phyloP scores from a whole-genome alignment of 75 land plant species.

The Pseudotsuga menziesii region DNA sequence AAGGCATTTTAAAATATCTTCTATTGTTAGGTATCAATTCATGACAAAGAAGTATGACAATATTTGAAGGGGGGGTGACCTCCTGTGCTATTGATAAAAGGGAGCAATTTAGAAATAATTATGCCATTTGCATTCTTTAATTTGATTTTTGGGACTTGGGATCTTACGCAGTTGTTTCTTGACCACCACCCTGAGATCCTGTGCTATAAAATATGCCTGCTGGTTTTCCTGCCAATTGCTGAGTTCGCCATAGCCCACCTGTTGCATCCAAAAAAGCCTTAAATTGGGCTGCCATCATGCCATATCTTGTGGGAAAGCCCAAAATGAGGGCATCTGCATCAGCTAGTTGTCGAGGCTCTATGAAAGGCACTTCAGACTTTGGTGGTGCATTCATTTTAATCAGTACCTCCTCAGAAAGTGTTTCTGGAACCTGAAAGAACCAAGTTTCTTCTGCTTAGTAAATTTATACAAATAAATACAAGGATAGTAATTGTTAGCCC shows the following conservation, averaged over 20 bases:
- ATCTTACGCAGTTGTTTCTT: constrained; percentile 47
- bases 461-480: too few species aligned
- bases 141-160: background rate
- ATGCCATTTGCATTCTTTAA: background rate
- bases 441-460: too few species aligned
- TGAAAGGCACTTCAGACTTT: constrained; percentile 36
- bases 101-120: background rate
- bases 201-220: constrained; percentile 43
- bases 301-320: constrained; percentile 45
- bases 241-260: constrained; percentile 39
- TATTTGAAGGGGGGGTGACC: background rate
- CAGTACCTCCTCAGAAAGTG: constrained; percentile 37
- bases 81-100: background rate
- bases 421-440: constrained; percentile 32
- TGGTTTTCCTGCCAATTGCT: constrained; percentile 40
- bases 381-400: constrained; percentile 39
- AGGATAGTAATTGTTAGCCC: too few species aligned
- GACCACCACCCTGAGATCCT: constrained; percentile 48
- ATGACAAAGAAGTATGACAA: background rate
- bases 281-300: constrained; percentile 58
- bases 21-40: background rate
- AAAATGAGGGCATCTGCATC: constrained; percentile 41
- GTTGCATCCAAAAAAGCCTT: constrained; percentile 48
- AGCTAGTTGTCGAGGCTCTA: constrained; percentile 28
- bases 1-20: background rate